Evolutionary conservation across 345 rosid species (phyloP).

Genomic region (Bruguiera gymnorhiza): DNA sequence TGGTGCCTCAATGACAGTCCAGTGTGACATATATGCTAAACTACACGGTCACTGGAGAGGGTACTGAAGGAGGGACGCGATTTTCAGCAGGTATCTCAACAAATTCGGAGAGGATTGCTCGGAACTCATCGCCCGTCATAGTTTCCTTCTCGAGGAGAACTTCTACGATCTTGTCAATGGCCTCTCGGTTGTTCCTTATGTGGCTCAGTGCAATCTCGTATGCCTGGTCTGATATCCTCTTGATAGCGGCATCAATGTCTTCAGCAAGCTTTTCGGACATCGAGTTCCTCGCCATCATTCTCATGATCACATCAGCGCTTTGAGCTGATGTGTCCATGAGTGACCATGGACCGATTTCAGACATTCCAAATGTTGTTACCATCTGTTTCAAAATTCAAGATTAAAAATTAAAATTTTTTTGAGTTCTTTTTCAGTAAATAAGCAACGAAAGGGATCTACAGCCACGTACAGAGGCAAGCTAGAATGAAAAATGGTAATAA

Average conservation of each 20-base stretch:
- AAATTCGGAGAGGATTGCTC: constrained; percentile 91
- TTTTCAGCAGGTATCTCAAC: constrained; percentile 84
- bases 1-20: not conserved
- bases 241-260: constrained; percentile 77
- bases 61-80: constrained; percentile 50
- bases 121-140: constrained; percentile 80
- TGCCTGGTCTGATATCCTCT: constrained; percentile 78
- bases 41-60: constrained; percentile 53
- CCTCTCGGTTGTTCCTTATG: constrained; percentile 88
- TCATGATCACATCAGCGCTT: constrained; percentile 82
- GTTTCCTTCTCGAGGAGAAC: constrained; percentile 94
- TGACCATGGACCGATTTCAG: constrained; percentile 98
- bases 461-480: not conserved
- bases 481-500: not conserved
- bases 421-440: not conserved
- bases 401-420: not conserved
- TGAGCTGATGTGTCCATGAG: constrained; percentile 82
- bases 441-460: not conserved
- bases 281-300: constrained; percentile 99
- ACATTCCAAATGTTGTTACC: constrained; percentile 97
- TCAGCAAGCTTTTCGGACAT: constrained; percentile 98
- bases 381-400: constrained; percentile 46
- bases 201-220: constrained; percentile 77
- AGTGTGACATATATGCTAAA: not conserved
- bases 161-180: constrained; percentile 91